Evolutionary conservation across 257 asterid genomes (phyloP), one percentile per base, ranked within the genome.

Genomic region (Cinchona pubescens): DNA sequence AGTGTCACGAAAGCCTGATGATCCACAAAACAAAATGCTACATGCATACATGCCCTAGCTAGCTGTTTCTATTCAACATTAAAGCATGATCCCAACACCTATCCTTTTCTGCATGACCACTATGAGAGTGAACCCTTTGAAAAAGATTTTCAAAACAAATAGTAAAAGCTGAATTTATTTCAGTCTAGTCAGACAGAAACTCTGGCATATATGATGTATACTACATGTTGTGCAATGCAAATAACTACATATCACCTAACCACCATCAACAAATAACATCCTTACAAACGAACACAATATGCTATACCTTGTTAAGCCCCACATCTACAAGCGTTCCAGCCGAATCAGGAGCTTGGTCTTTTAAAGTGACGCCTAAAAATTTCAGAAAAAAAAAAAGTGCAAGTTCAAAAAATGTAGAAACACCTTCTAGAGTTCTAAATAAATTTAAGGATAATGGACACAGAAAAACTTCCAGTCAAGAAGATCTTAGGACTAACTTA

Each of bases 251-350:
- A 10, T n/a, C 61, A 11, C 18, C 29, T 45, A 30, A 53, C 72
- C 55, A 73, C 40, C 27, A 12, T 29, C 62, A 46, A 29, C 74
- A 67, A 80, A 76, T 67, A 30, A 71, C 64, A 76, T 63, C 38
- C 71, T 46, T 66, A 38, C 11, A 69, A 65, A 61, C 21, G 56
- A 56, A 65, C 45, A 45, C 63, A 75, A 16, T 4, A 37, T 37
- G 25, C 37, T n/a, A 62, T 86, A 92, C 99, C 98, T 87, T 95
- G 79, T 83, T 91, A 38, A 95, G 97, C 79, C 97, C 99, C 75
- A 95, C 96, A 56, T 95, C 98, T 73, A 95, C 97, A 79, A 84
- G 92, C 14, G 94, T 88, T 42, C 96, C 88, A 1, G 56, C 78
- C 56, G 89, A 83, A 74, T 82, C 85, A 58, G 71, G 82, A 73